Evolutionary conservation across 768 basidiomycete genomes (phyloP), one percentile per base, ranked within the genome.

Genomic region (Sporobolomyces phaffii): DNA sequence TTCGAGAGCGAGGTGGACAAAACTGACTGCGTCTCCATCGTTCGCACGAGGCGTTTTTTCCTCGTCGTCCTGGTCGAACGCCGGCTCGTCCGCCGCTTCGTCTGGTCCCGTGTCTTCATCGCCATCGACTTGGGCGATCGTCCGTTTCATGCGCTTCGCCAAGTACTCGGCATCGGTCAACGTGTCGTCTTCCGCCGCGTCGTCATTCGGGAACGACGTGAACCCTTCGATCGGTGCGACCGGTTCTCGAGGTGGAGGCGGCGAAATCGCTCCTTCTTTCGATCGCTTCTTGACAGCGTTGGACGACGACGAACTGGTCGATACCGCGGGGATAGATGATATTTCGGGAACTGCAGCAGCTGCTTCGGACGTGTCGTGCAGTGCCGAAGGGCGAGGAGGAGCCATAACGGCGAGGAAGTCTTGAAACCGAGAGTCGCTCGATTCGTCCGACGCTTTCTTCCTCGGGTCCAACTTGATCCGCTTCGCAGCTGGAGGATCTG

Each of bases 41-140:
- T 38, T 69, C 63, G 59, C 60, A n/a, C 14, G 62, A 72, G 48
- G 57, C 9, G 34, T 58, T n/a, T 66, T 7, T 17, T 36, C 34
- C 24, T 61, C 65, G 43, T 65, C 68, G 24, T 59, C 60, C 24
- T 43, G 67, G 45, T 44, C 28, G 66, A 76, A n/a, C 79, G 80
- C 52, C 85, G 84, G 20, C 84, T 83, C 26, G 85, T 83, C 33
- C 28, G 28, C 57, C 14, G 17, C 34, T 11, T 72, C 73, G 2
- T 34, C 48, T 1, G 74, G 74, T 2, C 72, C 77, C n/a, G 51
- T 49, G 34, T 36, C 48, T 20, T 50, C 34, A 0, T 63, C 64
- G 22, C 11, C 11, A 3, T 64, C 48, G 4, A 51, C 40, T 24
- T 74, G 33, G 13, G 54, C 62, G 3, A 69, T 22, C 24, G 31